Evolutionary conservation across 1,139 yeast species (phyloP).

Genomic region (Geotrichum histeridarum): DNA sequence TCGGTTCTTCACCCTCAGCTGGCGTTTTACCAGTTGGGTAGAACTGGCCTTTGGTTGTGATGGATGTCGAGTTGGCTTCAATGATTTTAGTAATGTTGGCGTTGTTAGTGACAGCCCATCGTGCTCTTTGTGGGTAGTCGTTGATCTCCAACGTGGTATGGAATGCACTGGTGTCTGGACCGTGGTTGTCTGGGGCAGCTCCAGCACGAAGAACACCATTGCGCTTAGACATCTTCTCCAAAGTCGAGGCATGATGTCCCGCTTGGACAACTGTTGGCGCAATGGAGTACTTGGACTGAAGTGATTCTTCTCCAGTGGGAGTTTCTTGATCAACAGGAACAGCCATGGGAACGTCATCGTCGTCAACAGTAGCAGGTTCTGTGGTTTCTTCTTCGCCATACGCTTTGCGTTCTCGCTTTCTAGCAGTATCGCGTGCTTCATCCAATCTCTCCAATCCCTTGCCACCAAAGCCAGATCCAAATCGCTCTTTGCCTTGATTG

Average conservation of each 20-base stretch:
- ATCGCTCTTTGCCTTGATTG: slow-evolving; percentile 63
- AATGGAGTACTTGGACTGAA: slow-evolving; percentile 6
- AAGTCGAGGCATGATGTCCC: slow-evolving; percentile 17
- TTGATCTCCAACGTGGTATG: slow-evolving; percentile 74
- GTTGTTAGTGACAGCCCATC: slow-evolving; percentile 77
- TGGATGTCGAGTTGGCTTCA: slow-evolving; percentile 70
- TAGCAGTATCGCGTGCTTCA: slow-evolving; percentile 55
- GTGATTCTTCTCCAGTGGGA: background rate
- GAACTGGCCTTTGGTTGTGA: slow-evolving; percentile 77
- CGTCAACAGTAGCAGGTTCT: slow-evolving; percentile 30
- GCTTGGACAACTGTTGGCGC: slow-evolving; percentile 15
- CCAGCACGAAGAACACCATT: slow-evolving; percentile 35
- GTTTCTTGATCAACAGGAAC: background rate
- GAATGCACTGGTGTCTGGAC: slow-evolving; percentile 59
- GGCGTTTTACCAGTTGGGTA: slow-evolving; percentile 54
- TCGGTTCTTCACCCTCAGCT: slow-evolving; percentile 56
- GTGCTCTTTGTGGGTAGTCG: slow-evolving; percentile 76
- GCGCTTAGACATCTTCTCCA: slow-evolving; percentile 10
- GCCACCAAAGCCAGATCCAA: slow-evolving; percentile 83
- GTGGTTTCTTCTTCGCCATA: slow-evolving; percentile 33
- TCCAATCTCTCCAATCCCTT: slow-evolving; percentile 83
- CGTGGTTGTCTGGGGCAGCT: slow-evolving; percentile 58
- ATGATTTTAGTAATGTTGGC: slow-evolving; percentile 60
- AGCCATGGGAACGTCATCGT: slow-evolving; percentile 19
- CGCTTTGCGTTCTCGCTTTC: slow-evolving; percentile 47